phyloP scores from a whole-genome alignment of 441 rosid genomes.

The Dalechampia spathulata region DNA sequence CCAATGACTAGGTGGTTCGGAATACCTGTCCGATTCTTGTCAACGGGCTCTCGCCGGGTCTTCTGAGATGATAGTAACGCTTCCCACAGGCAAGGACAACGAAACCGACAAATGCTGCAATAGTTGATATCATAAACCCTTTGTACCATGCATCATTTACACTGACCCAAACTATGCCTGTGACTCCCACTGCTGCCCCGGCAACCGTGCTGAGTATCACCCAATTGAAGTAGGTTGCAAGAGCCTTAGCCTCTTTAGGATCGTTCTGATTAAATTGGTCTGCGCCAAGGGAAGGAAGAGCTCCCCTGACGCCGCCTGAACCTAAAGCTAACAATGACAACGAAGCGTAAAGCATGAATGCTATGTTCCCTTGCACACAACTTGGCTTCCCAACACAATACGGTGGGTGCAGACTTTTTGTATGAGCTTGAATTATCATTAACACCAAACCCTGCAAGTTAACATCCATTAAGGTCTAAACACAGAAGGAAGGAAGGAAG shows the following conservation, averaged over 20 bases:
- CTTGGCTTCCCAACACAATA: conserved; percentile 23
- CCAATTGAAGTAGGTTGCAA: conserved; percentile 44
- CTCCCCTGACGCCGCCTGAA: conserved; percentile 37
- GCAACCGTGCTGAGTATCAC: conserved; percentile 20
- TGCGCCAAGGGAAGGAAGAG: conserved; percentile 42
- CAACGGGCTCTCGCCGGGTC: conserved; percentile 30
- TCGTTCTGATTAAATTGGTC: conserved; percentile 47
- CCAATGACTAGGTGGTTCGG: too few relatives aligned
- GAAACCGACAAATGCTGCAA: conserved; percentile 27
- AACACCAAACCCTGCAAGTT: conserved; percentile 29
- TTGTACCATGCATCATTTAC: conserved; percentile 30
- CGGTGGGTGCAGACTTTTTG: conserved; percentile 30
- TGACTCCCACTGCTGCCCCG: conserved; percentile 42
- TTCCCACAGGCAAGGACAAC: conserved; percentile 32
- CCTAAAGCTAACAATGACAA: conserved; percentile 38
- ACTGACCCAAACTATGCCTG: conserved; percentile 39
- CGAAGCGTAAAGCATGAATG: conserved; percentile 29
- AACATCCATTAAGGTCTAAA: background rate
- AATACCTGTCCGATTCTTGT: conserved; percentile 27
- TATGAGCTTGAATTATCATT: conserved; percentile 44
- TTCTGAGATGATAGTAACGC: conserved; percentile 32
- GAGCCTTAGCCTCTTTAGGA: conserved; percentile 32
- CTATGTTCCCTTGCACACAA: conserved; percentile 30
- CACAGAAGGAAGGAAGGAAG: background rate
- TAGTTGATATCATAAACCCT: conserved; percentile 37